phyloP scores from a whole-genome alignment of 1,139 yeast genomes.

The Candida frijolesensis region DNA sequence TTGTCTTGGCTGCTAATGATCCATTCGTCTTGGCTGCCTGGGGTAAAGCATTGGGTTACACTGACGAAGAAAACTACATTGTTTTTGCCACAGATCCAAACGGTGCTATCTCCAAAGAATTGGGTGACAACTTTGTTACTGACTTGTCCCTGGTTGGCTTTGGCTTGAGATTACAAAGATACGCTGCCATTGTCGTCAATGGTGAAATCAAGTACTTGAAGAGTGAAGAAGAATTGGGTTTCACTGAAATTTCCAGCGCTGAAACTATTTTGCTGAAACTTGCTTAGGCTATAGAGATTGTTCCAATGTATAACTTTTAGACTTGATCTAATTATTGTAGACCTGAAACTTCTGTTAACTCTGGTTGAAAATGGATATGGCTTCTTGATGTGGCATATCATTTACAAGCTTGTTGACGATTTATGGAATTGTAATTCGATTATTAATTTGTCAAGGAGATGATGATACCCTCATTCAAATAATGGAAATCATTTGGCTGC shows the following conservation, averaged over 20 bases:
- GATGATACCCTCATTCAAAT: too few relatives aligned
- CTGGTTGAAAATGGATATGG: background rate
- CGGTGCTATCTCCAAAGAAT: conserved; percentile 43
- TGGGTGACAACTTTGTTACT: conserved; percentile 55
- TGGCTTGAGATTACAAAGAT: conserved; percentile 22
- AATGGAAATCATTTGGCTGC: too few relatives aligned
- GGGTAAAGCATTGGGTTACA: conserved; percentile 69
- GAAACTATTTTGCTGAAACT: conserved; percentile 49
- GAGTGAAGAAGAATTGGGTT: conserved; percentile 61
- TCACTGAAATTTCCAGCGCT: conserved; percentile 60
- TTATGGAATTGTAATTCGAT: too few relatives aligned
- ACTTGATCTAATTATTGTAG: too few relatives aligned
- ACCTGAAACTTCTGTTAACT: too few relatives aligned
- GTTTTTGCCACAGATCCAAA: conserved; percentile 79
- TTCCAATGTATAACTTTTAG: too few relatives aligned
- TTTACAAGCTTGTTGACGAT: background rate
- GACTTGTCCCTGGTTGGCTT: conserved; percentile 59
- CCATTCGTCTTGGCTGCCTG: conserved; percentile 82
- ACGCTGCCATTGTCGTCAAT: conserved; percentile 51
- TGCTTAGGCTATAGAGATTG: background rate
- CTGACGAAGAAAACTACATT: conserved; percentile 48
- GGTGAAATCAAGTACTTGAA: conserved; percentile 68
- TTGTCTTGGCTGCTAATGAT: conserved; percentile 77
- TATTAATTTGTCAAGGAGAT: too few relatives aligned
- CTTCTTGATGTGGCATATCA: background rate